Conservation (phyloP, 805 yeast genomes). For the Kluyveromyces wickerhamii region DNA sequence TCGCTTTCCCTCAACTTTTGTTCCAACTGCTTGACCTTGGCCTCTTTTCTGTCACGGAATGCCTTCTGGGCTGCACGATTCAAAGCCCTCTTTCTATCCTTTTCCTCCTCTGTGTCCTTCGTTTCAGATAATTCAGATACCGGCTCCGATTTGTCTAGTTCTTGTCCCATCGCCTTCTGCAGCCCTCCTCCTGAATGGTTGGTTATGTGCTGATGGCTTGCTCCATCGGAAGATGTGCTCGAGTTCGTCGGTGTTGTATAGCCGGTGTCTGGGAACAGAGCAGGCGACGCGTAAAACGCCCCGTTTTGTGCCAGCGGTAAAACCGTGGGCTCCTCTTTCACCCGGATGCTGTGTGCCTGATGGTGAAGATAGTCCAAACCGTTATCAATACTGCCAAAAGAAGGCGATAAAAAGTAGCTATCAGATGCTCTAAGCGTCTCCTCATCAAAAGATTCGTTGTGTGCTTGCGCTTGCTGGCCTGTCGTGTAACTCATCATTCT, state of each 20-base stretch:
- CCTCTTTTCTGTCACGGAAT: slow-evolving; percentile 74
- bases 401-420: slow-evolving; percentile 1
- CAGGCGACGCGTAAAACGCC: background rate
- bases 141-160: too few species aligned
- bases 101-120: slow-evolving; percentile 31
- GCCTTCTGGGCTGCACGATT: slow-evolving; percentile 86
- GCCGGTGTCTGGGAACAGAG: slow-evolving; percentile 1
- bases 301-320: background rate
- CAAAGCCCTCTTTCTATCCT: slow-evolving; percentile 61
- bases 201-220: too few species aligned
- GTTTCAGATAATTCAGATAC: background rate
- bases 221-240: background rate
- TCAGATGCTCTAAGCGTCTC: background rate
- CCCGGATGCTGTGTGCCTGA: background rate
- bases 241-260: slow-evolving; percentile 1
- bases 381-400: background rate
- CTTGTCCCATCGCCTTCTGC: too few species aligned
- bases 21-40: slow-evolving; percentile 59
- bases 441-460: background rate
- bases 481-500: background rate
- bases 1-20: slow-evolving; percentile 51
- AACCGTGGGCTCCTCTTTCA: background rate
- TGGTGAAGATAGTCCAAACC: background rate
- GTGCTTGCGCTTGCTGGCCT: background rate
- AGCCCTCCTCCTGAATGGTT: too few species aligned